Evolutionary conservation across 441 rosid genomes (phyloP), one percentile per base, ranked within the genome.

Genomic region (Manihot esculenta): DNA sequence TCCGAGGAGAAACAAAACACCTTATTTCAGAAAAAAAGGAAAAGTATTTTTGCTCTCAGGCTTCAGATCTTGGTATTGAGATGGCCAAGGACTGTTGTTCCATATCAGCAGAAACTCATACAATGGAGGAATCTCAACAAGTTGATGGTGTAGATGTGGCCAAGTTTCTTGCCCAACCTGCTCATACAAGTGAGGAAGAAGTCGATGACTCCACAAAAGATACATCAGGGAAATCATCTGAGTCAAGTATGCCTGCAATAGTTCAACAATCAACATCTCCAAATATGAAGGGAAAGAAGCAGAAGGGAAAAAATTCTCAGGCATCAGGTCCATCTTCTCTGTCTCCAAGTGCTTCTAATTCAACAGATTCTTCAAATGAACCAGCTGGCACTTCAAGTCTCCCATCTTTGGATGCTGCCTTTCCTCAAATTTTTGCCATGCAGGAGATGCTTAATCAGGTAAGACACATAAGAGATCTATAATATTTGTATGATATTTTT

Each of bases 371-470:
- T 59, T 84, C 69, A 73, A 73, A 50, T 64, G 90, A 85, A 70
- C 82, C 78, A 47, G 74, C 70, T 64, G 84, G 69, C 47, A 83
- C 73, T 74, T 79, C 83, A 58, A 76, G 68, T 79, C 73, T 66
- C 45, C 85, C 78, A 15, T 71, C 82, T 27, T 45, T 79, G 26
- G 86, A 79, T 66, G 74, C 82, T 72, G 57, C 76, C 47, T 55
- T 77, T 33, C 80, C 89, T 64, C 98, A 85, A 65, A 62, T 88
- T 60, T 47, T 64, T 61, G 80, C 90, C 1, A 79, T 88, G 92
- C 89, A 86, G 72, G 86, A 87, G 70, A 83, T 68, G 72, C 80
- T 93, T 75, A 85, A 85, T 86, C 98, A 93, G 97, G 98, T 93
- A 71, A 58, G 45, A 51, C 23, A n/a, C 30, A 30, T 20, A 58